Evolutionary conservation across 768 basidiomycete genomes (phyloP), one percentile per base, ranked within the genome.

Genomic region (Gloeophyllum trabeum): DNA sequence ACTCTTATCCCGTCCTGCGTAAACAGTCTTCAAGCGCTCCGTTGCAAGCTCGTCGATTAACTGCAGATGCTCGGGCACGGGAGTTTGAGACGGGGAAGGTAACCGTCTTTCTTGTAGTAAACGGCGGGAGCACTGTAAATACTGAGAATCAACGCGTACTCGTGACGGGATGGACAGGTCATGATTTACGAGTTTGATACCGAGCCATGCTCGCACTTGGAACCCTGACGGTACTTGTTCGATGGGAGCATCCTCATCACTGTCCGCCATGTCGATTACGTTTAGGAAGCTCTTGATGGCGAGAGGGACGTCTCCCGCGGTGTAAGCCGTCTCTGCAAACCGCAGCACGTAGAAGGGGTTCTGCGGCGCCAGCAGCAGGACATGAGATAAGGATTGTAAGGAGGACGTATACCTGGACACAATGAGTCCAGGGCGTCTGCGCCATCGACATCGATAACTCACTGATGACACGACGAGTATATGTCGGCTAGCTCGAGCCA

Each of bases 401-500:
- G 90, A 75, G 35, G 63, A 66, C 1, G 73, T 69, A 54, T 91
- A 90, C 36, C 6, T 14, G 18, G 18, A 34, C 30, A 37, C 23
- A 4, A 19, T 25, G 16, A 22, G 21, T 18, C 32, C 30, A 41
- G 25, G 28, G n/a, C n/a, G n/a, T n/a, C n/a, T n/a, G n/a, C n/a
- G n/a, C n/a, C n/a, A n/a, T n/a, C n/a, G n/a, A n/a, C n/a, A n/a
- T n/a, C n/a, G n/a, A n/a, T n/a, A n/a, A 63, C 84, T 41, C 47
- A 91, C 87, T 84, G 80, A 49, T 77, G 75, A 50, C 81, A 79
- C 7, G 74, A 68, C 4, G 78, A 65, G 50, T 94, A 89, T 3
- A 88, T 73, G 52, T 86, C 81, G 0, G 86, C 79, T 19, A 96
- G 74, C 56, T 92, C 83, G 14, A 86, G 61, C 91, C 92, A 94